Evolutionary conservation across 208 protist genomes (phyloP), one percentile per base, ranked within the genome.

Genomic region (Trypanosoma platydactyli): DNA sequence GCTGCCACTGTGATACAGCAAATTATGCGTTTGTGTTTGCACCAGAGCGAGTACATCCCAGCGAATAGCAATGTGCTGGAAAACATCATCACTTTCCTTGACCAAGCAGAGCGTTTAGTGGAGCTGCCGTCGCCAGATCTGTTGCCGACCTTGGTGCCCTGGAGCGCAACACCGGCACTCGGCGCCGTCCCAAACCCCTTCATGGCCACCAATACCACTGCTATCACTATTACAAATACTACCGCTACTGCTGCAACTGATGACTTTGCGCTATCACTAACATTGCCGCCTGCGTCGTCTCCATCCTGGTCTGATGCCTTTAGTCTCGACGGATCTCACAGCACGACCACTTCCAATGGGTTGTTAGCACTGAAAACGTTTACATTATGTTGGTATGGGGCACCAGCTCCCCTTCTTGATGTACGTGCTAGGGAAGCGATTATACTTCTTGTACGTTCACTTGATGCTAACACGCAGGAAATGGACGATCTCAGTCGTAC

Each of bases 381-480:
- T 35, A 25, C 56, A 12, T 24, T 61, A 42, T 70, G n/a, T 30
- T 76, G 61, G 70, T n/a, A 22, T 33, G 25, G 22, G 15, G 55
- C 70, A 29, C 48, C 53, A 16, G 56, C 40, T 16, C 46, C 44
- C 2, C 53, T 76, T 44, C 25, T 76, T 11, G 12, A 42, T 5
- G 22, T 46, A 51, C 45, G 46, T 20, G 33, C 66, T 3, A 35
- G 41, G n/a, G 24, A 18, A 5, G 49, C 64, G 0, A 49, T 69
- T 48, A 16, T 38, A 30, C 16, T 71, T 13, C 29, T 76, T 40
- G 53, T 57, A 20, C 60, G 57, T 20, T 59, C 71, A 30, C 54
- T 94, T 13, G 86, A 94, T 62, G 24, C 86, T 25, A 52, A 66
- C 3, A 78, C 88, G 30, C 71, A 76, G 5, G 74, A 91, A 53